Evolutionary conservation across 1,284 basidiomycete species (phyloP), one percentile per base, ranked within the genome.

Genomic region (Grifola frondosa): DNA sequence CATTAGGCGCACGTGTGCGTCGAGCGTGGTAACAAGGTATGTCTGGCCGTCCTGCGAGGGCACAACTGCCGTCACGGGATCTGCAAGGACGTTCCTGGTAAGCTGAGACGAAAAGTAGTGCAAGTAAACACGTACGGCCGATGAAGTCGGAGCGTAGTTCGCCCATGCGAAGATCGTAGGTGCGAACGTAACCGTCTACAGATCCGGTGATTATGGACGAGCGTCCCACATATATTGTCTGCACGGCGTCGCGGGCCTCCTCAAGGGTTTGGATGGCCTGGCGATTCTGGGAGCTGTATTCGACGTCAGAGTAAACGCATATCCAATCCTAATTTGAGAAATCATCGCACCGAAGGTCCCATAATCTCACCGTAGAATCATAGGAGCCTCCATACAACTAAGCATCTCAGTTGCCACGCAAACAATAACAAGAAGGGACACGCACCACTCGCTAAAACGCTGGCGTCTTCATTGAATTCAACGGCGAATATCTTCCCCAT

Each of bases 131-230:
- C 50, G 42, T 30, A 94, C 92, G 79, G 9, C 94, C 93, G 46
- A 99, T 79, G 56, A 84, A 93, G 64, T 99, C 97, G 35, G 86
- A 77, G 4, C 85, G 80, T 21, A 97, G 67, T 63, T 94, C 81
- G 17, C 97, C 97, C 71, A 87, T 91, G 34, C 96, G 84, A 23
- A 99, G 69, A 65, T 99, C 97, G 66, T 98, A 98, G 1, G 88
- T 89, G 17, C 97, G 80, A 24, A 97, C 81, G 56, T 87, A 77
- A 1, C 97, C 96, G 54, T 99, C 97, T 2, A 96, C 85, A 1
- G 89, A 93, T 2, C 91, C 91, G 0, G 91, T 78, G 31, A 87
- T 74, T 52, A 98, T 79, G 44, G 75, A 79, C 13, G 80, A 77
- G 28, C 75, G 60, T 20, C 77, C 71, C 52, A 89, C 66, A 69